Base-by-base conservation (phyloP, 2,329 filamentous ascomycete species). In the Paramyrothecium sp. region DNA sequence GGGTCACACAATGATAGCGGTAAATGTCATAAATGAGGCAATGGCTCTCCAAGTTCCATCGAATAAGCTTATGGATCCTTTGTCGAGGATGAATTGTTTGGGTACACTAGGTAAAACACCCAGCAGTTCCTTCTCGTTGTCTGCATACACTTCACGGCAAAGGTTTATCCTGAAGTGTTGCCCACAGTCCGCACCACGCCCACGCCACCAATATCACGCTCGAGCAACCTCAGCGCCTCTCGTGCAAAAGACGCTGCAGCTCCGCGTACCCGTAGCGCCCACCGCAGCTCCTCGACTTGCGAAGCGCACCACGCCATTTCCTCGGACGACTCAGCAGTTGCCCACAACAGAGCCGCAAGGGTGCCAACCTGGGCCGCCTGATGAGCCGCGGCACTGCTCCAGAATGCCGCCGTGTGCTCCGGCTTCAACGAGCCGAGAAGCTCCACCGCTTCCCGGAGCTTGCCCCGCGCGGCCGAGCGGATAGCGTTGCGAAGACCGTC, bases 331-430 rank as follows among this genome's bases (percentile, higher is more conserved):
- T 69, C 67, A 50, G 73, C 73, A 0, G 74, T 76, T 2, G 71
- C 73, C 73, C 74, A 76, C 12, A 79, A 61, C 2, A 79, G 64
- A 1, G 73, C 75, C 0, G 73, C 74, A 53, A 78, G 73, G 1
- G 74, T 74, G 30, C 74, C 73, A 1, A 79, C 73, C 55, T 75
- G 69, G 3, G 75, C 75, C 22, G 77, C 75, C 57, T 76, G 76
- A 20, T 77, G 75, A 1, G 75, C 71, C 1, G 77, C 75, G 2
- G 73, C 73, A 49, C 77, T 77, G 56, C 76, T 76, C 77, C 77
- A 79, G 55, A 79, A 78, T 7, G 74, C 75, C 16, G 76, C 75
- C 1, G 77, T 72, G 46, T 79, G 77, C 54, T 78, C 76, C 3
- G 76, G 76, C n/a, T 75, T 73, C 7, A 78, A 61, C 3, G 70